Evolutionary conservation across 495 filamentous ascomycete species (phyloP), one percentile per base, ranked within the genome.

Genomic region (Xylaria nigripes): DNA sequence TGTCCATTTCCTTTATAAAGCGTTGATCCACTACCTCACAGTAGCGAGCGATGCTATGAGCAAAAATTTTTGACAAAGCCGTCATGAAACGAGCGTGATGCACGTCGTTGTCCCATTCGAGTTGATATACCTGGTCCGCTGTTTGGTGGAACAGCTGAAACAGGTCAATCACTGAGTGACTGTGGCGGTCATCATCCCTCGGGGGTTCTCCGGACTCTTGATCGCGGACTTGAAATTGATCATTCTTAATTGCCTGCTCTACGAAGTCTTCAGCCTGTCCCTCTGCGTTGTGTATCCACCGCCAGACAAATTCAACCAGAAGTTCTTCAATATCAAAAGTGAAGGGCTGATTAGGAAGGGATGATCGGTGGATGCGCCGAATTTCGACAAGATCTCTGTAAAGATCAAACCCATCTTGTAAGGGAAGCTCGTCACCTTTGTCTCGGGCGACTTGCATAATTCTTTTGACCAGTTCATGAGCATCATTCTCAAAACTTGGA

Each of bases 1-100:
- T 62, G 61, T 96, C 90, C 93, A 97, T 95, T 68, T 99, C 94
- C 64, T 81, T 87, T 29, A 80, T 78, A 65, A 99, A 99, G 60
- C 78, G 81, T 61, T 86, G 82, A 58, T 97, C 94, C 34, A 96
- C 74, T 29, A 90, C 72, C 62, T 97, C 94, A 66, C 94, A 99
- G 66, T 99, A 97, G 61, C 84, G 81, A 32, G 86, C 82, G 36
- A 99, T 80, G 40, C 89, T 92, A 44, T 77, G 78, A 6, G 89
- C 86, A 50, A 97, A 89, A 0, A 85, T 83, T 62, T 93, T 96
- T 13, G 91, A 84, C 16, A 97, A 65, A n/a, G 89, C 81, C 13
- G 94, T 99, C 91, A 96, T 96, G 71, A 97, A 97, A 58, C 90
- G 88, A 19, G 94, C 93, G 59, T 95, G 86, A 54, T 96, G 90